These are phyloP conservation scores for Neonothopanus nambi DNA, from an alignment of 1,284 basidiomycete species.

Conservation along the genomic window DNA sequence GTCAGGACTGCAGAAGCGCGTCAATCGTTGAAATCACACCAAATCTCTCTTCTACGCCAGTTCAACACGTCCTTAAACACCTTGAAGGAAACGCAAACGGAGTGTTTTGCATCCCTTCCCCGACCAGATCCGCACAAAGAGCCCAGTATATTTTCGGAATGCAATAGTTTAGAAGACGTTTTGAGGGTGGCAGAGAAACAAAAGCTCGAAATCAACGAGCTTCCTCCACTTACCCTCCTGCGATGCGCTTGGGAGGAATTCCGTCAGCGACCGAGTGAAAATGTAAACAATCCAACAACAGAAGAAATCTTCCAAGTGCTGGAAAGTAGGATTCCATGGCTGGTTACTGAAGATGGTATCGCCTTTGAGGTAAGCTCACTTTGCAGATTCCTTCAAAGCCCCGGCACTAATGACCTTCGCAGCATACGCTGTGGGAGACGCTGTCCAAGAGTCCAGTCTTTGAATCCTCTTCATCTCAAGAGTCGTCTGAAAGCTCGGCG, in stretches of 20 bases:
- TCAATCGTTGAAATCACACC: conserved; percentile 57
- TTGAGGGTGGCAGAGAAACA: conserved; percentile 30
- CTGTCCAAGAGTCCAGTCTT: conserved; percentile 58
- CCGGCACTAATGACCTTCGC: conserved; percentile 8
- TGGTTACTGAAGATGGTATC: conserved; percentile 49
- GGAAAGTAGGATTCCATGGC: conserved; percentile 56
- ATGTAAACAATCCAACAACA: conserved; percentile 42
- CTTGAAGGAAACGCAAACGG: conserved; percentile 52
- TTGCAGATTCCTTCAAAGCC: not conserved
- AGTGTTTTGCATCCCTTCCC: conserved; percentile 58
- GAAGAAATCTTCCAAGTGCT: conserved; percentile 60
- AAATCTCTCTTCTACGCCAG: conserved; percentile 50
- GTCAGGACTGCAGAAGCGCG: conserved; percentile 59
- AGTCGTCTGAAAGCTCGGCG: conserved; percentile 22
- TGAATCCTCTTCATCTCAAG: conserved; percentile 21
- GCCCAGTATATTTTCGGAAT: conserved; percentile 42
- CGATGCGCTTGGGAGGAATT: conserved; percentile 62
- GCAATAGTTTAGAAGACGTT: conserved; percentile 49
- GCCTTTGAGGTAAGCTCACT: conserved; percentile 50
- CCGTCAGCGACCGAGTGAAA: conserved; percentile 32
- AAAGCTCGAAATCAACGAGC: conserved; percentile 32
- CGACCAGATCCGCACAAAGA: conserved; percentile 51
- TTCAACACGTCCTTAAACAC: conserved; percentile 53
- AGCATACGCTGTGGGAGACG: conserved; percentile 63
- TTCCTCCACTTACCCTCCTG: conserved; percentile 56